phyloP scores from a whole-genome alignment of 2,329 filamentous ascomycete genomes.

The Coleophoma crateriformis region DNA sequence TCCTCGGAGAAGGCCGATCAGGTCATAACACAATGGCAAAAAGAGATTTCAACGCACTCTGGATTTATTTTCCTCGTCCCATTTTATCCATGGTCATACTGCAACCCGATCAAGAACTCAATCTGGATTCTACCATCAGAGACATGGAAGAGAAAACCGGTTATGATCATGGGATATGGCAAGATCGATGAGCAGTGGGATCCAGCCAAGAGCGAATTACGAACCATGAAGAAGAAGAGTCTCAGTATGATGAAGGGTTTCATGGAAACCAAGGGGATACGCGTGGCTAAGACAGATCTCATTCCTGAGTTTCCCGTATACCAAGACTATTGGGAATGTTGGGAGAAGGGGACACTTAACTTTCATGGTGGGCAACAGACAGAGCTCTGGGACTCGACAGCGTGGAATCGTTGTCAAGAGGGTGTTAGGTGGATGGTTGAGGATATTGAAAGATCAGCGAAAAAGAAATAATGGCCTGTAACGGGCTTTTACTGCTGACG shows the following conservation, averaged over 20 bases:
- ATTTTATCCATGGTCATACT: slow-evolving; percentile 1
- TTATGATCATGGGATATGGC: neutral
- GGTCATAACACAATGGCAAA: neutral
- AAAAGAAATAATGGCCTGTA: too few relatives aligned
- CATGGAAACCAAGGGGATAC: neutral
- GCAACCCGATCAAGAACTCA: slow-evolving; percentile 1
- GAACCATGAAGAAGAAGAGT: neutral
- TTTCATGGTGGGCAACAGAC: neutral
- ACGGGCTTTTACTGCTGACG: too few relatives aligned
- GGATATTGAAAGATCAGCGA: neutral
- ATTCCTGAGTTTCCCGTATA: neutral
- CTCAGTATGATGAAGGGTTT: slow-evolving; percentile 1
- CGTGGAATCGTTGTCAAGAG: neutral
- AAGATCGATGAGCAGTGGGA: neutral
- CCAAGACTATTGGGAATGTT: neutral
- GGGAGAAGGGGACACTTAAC: neutral
- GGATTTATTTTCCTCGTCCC: slow-evolving; percentile 1
- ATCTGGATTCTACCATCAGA: neutral
- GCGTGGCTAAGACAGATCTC: neutral
- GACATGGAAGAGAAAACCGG: neutral
- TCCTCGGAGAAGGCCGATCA: neutral
- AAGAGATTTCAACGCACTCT: neutral
- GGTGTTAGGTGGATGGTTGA: neutral
- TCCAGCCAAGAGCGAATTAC: neutral
- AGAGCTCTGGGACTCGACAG: neutral